Base-by-base conservation (phyloP, 352 stramenopile species). In the Peronospora farinosa region DNA sequence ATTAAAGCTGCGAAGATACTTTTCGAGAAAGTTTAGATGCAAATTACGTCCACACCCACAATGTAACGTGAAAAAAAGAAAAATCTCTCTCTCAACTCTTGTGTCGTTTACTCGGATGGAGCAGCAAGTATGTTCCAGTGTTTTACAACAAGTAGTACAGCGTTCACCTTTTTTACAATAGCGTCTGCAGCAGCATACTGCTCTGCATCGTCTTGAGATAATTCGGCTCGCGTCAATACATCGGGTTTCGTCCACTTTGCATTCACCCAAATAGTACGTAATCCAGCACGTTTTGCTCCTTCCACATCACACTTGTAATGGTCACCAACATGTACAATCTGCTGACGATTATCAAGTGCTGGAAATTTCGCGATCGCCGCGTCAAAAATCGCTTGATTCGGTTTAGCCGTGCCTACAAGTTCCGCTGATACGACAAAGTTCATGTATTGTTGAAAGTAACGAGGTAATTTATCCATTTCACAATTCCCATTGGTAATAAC, bases 401-500 rank as follows among this genome's bases (percentile, higher is more conserved):
- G 74, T 44, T 85, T 89, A 38, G 73, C 63, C 1, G 42, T 54
- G 32, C 74, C 69, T 27, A 73, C 73, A 7, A 54, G 16, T 56
- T 86, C 74, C 35, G 74, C 73, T 19, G 72, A 86, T 35, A 86
- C 52, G 23, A 81, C 48, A 47, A 84, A 82, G 31, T 57, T 33
- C 43, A 89, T 65, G 46, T 67, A 53, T 27, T 54, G 17, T 12
- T 57, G 53, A 44, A 86, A 84, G 27, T 56, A 74, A 5, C 40
- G 13, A 3, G 78, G 78, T 23, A 89, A 56, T 8, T 62, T 52
- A 8, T 68, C 47, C 32, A 74, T 54, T 3, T 69, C 40, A 52
- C 74, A 86, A 58, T 89, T 89, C 40, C 78, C 74, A 54, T 89
- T 89, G n/a, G 78, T 89, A 47, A 89, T 82, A 30, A 79, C 66